Conservation (phyloP, 2,329 filamentous ascomycete genomes). For the Fusarium paranaense region DNA sequence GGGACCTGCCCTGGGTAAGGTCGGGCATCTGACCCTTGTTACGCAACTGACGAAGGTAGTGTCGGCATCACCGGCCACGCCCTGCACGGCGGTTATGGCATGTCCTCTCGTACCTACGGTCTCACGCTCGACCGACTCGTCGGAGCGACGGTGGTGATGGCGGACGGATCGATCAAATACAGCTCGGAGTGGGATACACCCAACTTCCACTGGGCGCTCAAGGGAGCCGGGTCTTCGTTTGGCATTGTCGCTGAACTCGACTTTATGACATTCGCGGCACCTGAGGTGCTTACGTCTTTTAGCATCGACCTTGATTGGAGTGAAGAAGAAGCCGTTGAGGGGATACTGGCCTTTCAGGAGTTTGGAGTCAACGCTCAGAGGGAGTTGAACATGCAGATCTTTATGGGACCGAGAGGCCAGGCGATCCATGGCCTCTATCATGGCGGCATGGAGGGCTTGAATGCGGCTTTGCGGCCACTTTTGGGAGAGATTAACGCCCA, state of each 20-base stretch:
- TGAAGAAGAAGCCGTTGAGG: slow-evolving; percentile 26
- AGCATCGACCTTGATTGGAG: slow-evolving; percentile 37
- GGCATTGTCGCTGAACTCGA: slow-evolving; percentile 47
- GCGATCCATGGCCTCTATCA: slow-evolving; percentile 47
- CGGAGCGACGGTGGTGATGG: slow-evolving; percentile 46
- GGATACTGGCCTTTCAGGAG: slow-evolving; percentile 42
- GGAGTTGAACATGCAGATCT: slow-evolving; percentile 48
- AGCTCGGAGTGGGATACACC: slow-evolving; percentile 39
- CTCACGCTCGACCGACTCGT: slow-evolving; percentile 46
- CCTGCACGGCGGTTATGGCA: slow-evolving; percentile 47
- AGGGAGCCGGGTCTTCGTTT: slow-evolving; percentile 48
- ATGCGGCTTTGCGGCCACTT: slow-evolving; percentile 32
- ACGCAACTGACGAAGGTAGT: slow-evolving; percentile 24
- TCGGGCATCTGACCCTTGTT: fast-evolving
- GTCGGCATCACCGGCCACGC: slow-evolving; percentile 47
- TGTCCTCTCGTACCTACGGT: slow-evolving; percentile 45
- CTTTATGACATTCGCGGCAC: slow-evolving; percentile 43
- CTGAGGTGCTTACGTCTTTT: slow-evolving; percentile 35
- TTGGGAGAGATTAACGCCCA: slow-evolving; percentile 25
- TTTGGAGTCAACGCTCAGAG: slow-evolving; percentile 36
- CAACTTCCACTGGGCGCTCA: slow-evolving; percentile 48
- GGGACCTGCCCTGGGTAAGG: slow-evolving; percentile 65
- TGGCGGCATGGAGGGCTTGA: slow-evolving; percentile 32
- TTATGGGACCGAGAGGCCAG: slow-evolving; percentile 28
- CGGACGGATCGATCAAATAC: slow-evolving; percentile 40